Evolutionary conservation across 192 early-diverging fungal genomes (phyloP).

Genomic region (Mortierella antarctica): DNA sequence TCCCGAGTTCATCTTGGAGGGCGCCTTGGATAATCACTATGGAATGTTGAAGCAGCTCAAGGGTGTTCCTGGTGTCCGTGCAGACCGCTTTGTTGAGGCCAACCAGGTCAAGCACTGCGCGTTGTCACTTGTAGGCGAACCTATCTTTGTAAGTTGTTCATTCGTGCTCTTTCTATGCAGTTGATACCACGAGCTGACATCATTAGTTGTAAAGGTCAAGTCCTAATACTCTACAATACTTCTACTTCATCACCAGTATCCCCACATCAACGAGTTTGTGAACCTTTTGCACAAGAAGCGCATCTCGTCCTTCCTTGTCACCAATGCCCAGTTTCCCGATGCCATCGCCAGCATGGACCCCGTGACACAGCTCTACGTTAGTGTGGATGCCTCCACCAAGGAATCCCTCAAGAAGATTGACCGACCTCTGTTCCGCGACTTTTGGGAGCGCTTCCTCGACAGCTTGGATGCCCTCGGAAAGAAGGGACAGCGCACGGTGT

Average conservation of each 20-base stretch:
- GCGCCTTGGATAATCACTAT: conserved; percentile 76
- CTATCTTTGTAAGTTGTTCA: conserved; percentile 58
- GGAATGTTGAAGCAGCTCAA: conserved; percentile 81
- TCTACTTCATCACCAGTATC: conserved; percentile 65
- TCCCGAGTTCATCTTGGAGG: conserved; percentile 72
- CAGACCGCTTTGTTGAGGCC: conserved; percentile 80
- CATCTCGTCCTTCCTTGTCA: conserved; percentile 80
- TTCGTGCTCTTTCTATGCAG: background rate
- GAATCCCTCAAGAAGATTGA: conserved; percentile 81
- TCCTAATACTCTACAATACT: background rate
- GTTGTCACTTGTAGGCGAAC: conserved; percentile 76
- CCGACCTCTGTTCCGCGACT: conserved; percentile 79
- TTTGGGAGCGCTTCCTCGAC: conserved; percentile 79
- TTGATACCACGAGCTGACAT: background rate
- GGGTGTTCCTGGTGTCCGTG: conserved; percentile 79
- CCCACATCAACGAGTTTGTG: conserved; percentile 82
- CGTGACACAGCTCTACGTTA: conserved; percentile 79
- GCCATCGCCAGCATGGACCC: conserved; percentile 69
- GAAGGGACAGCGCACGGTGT: conserved; percentile 81
- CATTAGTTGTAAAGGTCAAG: background rate
- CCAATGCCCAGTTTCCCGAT: conserved; percentile 83
- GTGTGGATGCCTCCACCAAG: conserved; percentile 81
- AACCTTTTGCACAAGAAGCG: conserved; percentile 70
- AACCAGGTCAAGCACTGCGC: conserved; percentile 73
- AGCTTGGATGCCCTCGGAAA: conserved; percentile 70